These are phyloP conservation scores for Mycena metata DNA, from an alignment of 768 basidiomycete genomes.

Conservation along the genomic window DNA sequence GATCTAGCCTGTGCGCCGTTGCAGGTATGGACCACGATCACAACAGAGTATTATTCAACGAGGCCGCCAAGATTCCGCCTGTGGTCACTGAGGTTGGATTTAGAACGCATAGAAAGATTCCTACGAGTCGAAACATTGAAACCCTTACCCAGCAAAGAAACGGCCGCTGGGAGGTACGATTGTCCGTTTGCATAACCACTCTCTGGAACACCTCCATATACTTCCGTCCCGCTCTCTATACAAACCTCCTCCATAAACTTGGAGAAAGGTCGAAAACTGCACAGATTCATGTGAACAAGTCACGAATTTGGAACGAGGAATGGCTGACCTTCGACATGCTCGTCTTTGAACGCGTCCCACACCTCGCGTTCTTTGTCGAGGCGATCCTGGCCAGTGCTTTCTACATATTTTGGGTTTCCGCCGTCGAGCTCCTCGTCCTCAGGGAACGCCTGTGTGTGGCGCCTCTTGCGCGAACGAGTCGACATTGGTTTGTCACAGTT, in stretches of 20 bases:
- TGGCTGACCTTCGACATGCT: too few relatives aligned
- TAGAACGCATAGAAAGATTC: neutral
- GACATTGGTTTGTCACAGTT: too few relatives aligned
- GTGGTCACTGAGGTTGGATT: neutral
- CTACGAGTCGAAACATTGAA: constrained; percentile 26
- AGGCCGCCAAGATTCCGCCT: constrained; percentile 19
- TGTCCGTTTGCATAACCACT: constrained; percentile 26
- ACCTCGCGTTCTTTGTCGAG: constrained; percentile 71
- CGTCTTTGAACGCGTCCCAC: constrained; percentile 83
- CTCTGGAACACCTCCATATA: constrained; percentile 21
- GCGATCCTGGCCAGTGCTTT: constrained; percentile 37
- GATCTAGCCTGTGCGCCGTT: neutral
- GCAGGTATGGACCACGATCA: constrained; percentile 14
- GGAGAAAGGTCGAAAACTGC: constrained; percentile 83
- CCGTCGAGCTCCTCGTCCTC: constrained; percentile 23
- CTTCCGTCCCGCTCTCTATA: constrained; percentile 10
- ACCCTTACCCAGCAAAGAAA: neutral
- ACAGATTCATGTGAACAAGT: constrained; percentile 2
- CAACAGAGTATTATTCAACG: constrained; percentile 4
- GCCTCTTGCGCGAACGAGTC: constrained; percentile 57
- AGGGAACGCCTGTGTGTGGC: constrained; percentile 57
- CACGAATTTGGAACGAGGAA: constrained; percentile 41
- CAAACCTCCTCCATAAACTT: constrained; percentile 79
- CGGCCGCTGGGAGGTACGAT: constrained; percentile 21
- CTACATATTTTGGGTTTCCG: constrained; percentile 8